Conservation (phyloP, 2,329 filamentous ascomycete genomes). For the Pseudogymnoascus sp. region DNA sequence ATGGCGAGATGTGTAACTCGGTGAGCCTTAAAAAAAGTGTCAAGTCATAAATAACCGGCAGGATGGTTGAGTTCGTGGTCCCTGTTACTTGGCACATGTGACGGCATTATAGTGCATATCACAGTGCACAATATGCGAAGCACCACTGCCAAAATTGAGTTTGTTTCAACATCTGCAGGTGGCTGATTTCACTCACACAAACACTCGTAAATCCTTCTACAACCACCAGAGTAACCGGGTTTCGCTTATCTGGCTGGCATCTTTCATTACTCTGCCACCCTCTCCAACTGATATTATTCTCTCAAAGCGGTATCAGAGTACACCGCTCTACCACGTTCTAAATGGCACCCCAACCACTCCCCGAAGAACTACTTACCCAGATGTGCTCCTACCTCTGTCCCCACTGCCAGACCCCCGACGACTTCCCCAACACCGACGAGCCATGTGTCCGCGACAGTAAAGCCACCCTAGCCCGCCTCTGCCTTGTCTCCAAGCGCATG, state of each 20-base stretch:
- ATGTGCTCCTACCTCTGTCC: neutral
- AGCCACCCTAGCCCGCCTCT: neutral
- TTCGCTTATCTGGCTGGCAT: neutral
- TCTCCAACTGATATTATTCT: neutral
- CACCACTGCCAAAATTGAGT: neutral
- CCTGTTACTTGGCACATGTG: neutral
- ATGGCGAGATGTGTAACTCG: neutral
- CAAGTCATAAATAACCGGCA: no score
- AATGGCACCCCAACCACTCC: neutral
- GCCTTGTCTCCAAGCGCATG: neutral
- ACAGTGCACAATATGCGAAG: neutral
- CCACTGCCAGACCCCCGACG: neutral
- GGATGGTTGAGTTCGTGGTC: neutral
- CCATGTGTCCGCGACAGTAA: neutral
- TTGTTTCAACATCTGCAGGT: neutral
- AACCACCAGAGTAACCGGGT: neutral
- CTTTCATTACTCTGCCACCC: neutral
- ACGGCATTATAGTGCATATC: neutral
- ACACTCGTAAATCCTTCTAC: neutral
- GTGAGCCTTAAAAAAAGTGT: neutral
- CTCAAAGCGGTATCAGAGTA: neutral
- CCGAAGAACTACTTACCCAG: neutral
- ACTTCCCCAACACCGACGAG: neutral
- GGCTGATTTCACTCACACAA: neutral
- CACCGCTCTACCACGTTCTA: neutral